A percentile compares a stretch with the other conserved stretches of the same genome.
These are phyloP conservation scores for Fragaria nilgerrensis DNA, from an alignment of 306 rosid genomes.

Conservation along the genomic window DNA sequence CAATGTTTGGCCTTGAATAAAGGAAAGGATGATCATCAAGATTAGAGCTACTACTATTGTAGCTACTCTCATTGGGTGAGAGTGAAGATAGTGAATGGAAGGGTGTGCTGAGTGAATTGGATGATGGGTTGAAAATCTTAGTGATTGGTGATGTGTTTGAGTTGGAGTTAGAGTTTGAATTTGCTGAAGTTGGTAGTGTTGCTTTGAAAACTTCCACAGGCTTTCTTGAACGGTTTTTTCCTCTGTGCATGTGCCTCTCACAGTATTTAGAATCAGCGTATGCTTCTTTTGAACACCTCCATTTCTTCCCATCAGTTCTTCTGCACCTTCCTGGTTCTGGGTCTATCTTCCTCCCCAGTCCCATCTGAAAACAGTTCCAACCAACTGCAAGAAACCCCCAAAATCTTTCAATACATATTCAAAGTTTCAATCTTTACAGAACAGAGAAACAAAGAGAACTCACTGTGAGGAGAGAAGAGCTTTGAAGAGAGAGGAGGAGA, in stretches of 20 bases:
- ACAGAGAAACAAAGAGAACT: constrained; percentile 8
- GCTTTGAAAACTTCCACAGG: constrained; percentile 86
- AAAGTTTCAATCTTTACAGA: neutral
- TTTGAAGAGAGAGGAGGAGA: constrained; percentile 53
- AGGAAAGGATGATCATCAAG: constrained; percentile 38
- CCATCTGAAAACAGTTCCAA: constrained; percentile 92
- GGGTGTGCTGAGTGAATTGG: constrained; percentile 39
- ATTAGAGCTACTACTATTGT: constrained; percentile 11
- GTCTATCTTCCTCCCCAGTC: constrained; percentile 89
- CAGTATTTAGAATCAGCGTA: constrained; percentile 94
- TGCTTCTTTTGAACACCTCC: constrained; percentile 98
- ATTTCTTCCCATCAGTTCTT: constrained; percentile 96
- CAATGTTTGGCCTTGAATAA: constrained; percentile 46
- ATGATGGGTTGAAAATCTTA: constrained; percentile 34
- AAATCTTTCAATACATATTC: neutral
- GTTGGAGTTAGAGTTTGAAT: constrained; percentile 10
- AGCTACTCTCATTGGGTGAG: constrained; percentile 24
- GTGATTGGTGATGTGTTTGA: constrained; percentile 42
- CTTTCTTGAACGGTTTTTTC: constrained; percentile 99
- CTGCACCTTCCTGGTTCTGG: constrained; percentile 98
- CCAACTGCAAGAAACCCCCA: constrained; percentile 58
- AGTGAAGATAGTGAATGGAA: constrained; percentile 31
- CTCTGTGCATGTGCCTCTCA: constrained; percentile 99
- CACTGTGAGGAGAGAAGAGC: constrained; percentile 66
- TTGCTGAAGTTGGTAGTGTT: constrained; percentile 26